Evolutionary conservation across 2,329 filamentous ascomycete species (phyloP).

Genomic region (Sclerotinia sclerotiorum): DNA sequence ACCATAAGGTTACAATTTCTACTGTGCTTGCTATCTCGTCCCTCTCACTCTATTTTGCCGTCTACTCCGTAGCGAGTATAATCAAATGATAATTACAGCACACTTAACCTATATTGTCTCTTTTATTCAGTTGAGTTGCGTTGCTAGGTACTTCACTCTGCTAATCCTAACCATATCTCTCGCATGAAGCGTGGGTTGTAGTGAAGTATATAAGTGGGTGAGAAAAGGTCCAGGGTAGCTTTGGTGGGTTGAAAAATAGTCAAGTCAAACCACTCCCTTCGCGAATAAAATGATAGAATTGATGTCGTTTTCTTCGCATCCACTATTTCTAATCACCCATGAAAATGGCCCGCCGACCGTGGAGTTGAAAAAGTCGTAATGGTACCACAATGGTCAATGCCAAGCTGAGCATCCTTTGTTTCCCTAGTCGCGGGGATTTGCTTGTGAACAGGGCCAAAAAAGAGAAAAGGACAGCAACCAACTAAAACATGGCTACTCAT

Average conservation of each 20-base stretch:
- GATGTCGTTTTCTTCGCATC: not conserved
- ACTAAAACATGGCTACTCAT: slow-evolving; percentile 2
- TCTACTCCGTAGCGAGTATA: not conserved
- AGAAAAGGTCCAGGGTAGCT: slow-evolving; percentile 4
- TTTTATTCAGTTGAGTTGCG: not conserved
- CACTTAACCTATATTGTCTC: not conserved
- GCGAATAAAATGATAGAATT: not conserved
- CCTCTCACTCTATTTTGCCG: not conserved
- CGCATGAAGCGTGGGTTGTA: not conserved
- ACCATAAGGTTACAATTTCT: slow-evolving; percentile 1
- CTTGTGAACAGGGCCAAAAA: not conserved
- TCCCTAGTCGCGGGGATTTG: slow-evolving; percentile 10
- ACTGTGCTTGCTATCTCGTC: not conserved
- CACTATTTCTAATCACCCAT: not conserved
- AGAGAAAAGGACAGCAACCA: slow-evolving; percentile 18
- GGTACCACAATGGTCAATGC: not conserved
- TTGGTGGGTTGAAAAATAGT: not conserved
- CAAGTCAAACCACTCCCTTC: not conserved
- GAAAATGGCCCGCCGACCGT: not conserved
- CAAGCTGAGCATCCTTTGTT: not conserved
- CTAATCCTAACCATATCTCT: slow-evolving; percentile 3
- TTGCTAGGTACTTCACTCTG: not conserved
- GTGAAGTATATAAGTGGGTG: not conserved
- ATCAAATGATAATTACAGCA: not conserved
- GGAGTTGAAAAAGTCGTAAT: too few species aligned